These are phyloP conservation scores for Elongisporangium undulatum DNA, from an alignment of 352 stramenopile species.

Conservation along the genomic window DNA sequence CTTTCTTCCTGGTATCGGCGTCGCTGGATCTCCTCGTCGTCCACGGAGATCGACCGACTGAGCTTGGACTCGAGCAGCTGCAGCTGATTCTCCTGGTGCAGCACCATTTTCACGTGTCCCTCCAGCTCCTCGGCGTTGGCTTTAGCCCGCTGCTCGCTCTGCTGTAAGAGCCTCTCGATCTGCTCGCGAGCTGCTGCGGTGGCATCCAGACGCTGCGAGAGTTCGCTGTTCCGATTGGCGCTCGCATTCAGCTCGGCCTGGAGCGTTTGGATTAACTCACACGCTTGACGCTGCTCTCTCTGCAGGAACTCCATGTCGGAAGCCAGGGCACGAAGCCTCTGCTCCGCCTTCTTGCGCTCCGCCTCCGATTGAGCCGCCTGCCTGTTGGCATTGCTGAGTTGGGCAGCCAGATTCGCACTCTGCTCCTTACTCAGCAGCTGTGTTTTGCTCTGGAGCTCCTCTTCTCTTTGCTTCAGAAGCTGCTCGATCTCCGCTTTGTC, in stretches of 20 bases:
- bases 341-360: conserved; percentile 1
- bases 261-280: conserved; percentile 16
- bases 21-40: conserved; percentile 42
- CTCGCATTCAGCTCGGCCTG: conserved; percentile 8
- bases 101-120: conserved; percentile 16
- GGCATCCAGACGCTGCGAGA: conserved; percentile 3
- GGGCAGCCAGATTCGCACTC: conserved; percentile 1
- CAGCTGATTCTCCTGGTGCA: conserved; percentile 43
- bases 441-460: conserved; percentile 13
- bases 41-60: conserved; percentile 35
- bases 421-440: conserved; percentile 11
- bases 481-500: conserved; percentile 30
- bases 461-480: conserved; percentile 20
- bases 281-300: conserved; percentile 12
- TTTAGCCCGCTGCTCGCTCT: conserved; percentile 17
- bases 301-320: conserved; percentile 8
- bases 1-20: conserved; percentile 39
- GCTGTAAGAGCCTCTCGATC: conserved; percentile 11
- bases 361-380: conserved; percentile 7
- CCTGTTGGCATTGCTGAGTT: conserved; percentile 13
- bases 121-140: conserved; percentile 25
- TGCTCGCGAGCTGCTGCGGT: neutral
- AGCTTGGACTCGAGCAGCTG: conserved; percentile 43
- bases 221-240: neutral
- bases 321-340: conserved; percentile 1